Percentiles rank a stretch among this genome's conserved stretches.
These are phyloP conservation scores for Phyllosticta citriasiana DNA, from an alignment of 2,329 filamentous ascomycete genomes.

Conservation along the genomic window DNA sequence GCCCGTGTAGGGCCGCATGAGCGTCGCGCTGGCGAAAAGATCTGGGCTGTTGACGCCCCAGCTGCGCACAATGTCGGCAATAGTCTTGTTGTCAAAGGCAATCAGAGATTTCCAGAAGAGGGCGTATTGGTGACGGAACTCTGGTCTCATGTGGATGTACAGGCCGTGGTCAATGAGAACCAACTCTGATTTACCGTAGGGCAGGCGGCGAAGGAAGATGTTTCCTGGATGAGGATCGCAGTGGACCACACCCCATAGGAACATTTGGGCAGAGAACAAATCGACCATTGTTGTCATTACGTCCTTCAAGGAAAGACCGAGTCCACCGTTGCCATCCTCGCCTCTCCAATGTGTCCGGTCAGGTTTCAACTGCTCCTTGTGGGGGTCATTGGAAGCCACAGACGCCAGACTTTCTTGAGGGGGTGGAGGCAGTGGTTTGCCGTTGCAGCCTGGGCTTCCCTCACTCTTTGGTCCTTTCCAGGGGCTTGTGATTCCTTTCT, in stretches of 20 bases:
- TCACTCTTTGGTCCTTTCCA: slow-evolving; percentile 71
- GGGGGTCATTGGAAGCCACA: slow-evolving; percentile 38
- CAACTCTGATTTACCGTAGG: slow-evolving; percentile 73
- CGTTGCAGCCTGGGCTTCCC: slow-evolving; percentile 69
- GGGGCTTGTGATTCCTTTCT: slow-evolving; percentile 61
- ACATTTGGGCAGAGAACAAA: slow-evolving; percentile 95
- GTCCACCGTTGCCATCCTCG: slow-evolving; percentile 59
- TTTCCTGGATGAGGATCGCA: slow-evolving; percentile 97
- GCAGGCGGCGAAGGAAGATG: slow-evolving; percentile 76
- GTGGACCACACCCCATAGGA: slow-evolving; percentile 90
- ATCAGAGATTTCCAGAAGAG: slow-evolving; percentile 90
- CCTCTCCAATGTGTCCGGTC: slow-evolving; percentile 68
- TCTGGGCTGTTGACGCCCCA: slow-evolving; percentile 90
- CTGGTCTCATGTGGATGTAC: slow-evolving; percentile 80
- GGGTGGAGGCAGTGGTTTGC: slow-evolving; percentile 36
- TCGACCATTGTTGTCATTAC: slow-evolving; percentile 97
- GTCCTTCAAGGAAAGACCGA: slow-evolving; percentile 71
- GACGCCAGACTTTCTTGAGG: slow-evolving; percentile 11
- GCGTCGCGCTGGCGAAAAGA: slow-evolving; percentile 80
- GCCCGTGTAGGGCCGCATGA: slow-evolving; percentile 84
- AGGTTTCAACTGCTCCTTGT: slow-evolving; percentile 61
- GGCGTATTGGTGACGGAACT: slow-evolving; percentile 71
- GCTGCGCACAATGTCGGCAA: slow-evolving; percentile 57
- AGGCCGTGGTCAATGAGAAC: slow-evolving; percentile 96
- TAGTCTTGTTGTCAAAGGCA: slow-evolving; percentile 81